Evolutionary conservation across 768 basidiomycete genomes (phyloP).

Genomic region (Hemileccinum impolitum): DNA sequence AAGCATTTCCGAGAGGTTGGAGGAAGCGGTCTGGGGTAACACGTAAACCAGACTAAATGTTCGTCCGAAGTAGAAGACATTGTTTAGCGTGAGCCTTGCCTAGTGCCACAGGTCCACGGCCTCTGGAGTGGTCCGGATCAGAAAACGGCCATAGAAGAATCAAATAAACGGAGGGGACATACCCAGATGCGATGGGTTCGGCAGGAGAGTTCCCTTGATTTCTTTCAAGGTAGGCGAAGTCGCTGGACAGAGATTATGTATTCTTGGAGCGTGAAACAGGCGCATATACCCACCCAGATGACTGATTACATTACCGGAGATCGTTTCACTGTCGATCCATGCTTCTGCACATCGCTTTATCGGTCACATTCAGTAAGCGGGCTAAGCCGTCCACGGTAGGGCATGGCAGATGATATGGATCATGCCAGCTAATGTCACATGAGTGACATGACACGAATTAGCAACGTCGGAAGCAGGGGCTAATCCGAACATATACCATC

Average conservation of each 20-base stretch:
- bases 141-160: neutral
- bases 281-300: constrained; percentile 57
- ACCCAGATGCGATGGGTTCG: constrained; percentile 79
- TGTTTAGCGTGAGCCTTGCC: constrained; percentile 93
- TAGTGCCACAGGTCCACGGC: constrained; percentile 82
- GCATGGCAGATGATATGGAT: constrained; percentile 77
- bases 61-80: constrained; percentile 23
- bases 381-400: constrained; percentile 85
- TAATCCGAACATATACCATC: constrained; percentile 36
- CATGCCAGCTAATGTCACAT: constrained; percentile 54
- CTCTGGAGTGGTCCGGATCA: constrained; percentile 41
- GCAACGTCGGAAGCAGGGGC: neutral
- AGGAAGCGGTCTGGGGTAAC: constrained; percentile 62
- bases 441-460: neutral
- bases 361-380: constrained; percentile 70
- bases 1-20: constrained; percentile 58
- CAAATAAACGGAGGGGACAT: constrained; percentile 6
- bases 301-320: constrained; percentile 83
- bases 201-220: constrained; percentile 73
- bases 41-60: neutral
- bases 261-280: neutral
- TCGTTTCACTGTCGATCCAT: constrained; percentile 55
- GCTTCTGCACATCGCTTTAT: constrained; percentile 76
- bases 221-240: constrained; percentile 56
- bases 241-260: constrained; percentile 34